Percentiles rank a stretch among this genome's conserved stretches.
These are phyloP conservation scores for Tolypocladium ovalisporum DNA, from an alignment of 2,329 filamentous ascomycete genomes.

Conservation along the genomic window DNA sequence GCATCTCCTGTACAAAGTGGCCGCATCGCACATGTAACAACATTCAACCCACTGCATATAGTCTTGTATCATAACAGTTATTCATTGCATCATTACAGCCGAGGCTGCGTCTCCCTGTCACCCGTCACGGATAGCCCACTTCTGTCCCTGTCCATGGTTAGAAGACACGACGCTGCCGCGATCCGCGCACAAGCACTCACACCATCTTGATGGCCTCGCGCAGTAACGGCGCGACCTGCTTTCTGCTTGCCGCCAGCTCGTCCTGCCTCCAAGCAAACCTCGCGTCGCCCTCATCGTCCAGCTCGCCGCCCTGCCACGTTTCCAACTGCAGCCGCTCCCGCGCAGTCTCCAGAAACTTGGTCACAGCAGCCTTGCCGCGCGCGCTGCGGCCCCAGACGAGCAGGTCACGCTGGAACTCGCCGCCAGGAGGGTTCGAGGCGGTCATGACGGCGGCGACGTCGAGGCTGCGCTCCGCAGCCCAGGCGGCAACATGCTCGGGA, in stretches of 20 bases:
- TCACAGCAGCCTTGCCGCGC: conserved; percentile 35
- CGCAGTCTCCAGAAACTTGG: conserved; percentile 39
- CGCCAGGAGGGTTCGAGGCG: conserved; percentile 37
- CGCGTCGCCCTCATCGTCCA: conserved; percentile 30
- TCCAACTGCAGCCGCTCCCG: conserved; percentile 42
- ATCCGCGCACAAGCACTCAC: conserved; percentile 6
- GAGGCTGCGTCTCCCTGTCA: no score
- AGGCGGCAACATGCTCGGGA: conserved; percentile 35
- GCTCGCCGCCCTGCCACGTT: conserved; percentile 36
- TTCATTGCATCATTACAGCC: background rate
- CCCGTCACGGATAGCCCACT: background rate
- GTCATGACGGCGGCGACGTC: conserved; percentile 61
- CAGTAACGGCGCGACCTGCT: conserved; percentile 59
- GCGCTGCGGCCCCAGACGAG: conserved; percentile 52
- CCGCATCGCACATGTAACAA: background rate
- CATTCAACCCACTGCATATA: background rate
- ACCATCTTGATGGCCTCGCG: conserved; percentile 39
- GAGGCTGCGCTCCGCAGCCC: conserved; percentile 45
- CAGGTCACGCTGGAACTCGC: conserved; percentile 53
- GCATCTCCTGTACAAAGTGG: background rate
- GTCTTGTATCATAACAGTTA: background rate
- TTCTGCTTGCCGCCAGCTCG: conserved; percentile 49
- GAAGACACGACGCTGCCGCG: background rate
- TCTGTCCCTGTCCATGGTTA: background rate
- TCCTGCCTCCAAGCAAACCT: conserved; percentile 58